These are phyloP conservation scores for Hydrangea macrophylla DNA, from an alignment of 148 eudicot genomes.

Conservation along the genomic window DNA sequence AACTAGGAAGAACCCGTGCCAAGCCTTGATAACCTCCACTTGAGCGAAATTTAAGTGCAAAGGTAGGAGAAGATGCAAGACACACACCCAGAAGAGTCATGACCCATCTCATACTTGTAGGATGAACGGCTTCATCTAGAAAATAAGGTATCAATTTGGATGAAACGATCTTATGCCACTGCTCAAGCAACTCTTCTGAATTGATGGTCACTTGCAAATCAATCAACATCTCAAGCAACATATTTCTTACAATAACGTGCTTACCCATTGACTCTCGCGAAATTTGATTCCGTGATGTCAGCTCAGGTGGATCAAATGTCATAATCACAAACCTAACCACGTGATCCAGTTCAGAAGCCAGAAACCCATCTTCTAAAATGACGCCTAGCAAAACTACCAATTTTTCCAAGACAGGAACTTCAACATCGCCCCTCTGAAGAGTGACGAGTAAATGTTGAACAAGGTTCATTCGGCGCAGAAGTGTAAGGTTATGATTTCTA, in stretches of 20 bases:
- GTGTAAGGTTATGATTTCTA: slow-evolving; percentile 89
- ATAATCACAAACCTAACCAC: slow-evolving; percentile 95
- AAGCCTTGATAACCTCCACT: slow-evolving; percentile 95
- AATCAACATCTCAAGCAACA: slow-evolving; percentile 97
- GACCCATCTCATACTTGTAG: slow-evolving; percentile 99
- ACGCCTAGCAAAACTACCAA: slow-evolving; percentile 90
- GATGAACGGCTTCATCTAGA: slow-evolving; percentile 97
- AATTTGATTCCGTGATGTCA: slow-evolving; percentile 49
- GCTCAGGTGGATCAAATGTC: slow-evolving; percentile 96
- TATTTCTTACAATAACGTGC: slow-evolving; percentile 95
- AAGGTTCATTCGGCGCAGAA: slow-evolving; percentile 82
- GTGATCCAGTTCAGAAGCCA: slow-evolving; percentile 82
- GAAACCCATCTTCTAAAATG: slow-evolving; percentile 90
- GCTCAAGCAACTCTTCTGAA: slow-evolving; percentile 88
- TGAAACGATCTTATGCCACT: slow-evolving; percentile 96
- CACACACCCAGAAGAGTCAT: slow-evolving; percentile 99
- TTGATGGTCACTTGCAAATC: slow-evolving; percentile 90
- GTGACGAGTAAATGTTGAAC: slow-evolving; percentile 96
- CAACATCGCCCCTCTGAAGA: slow-evolving; percentile 95
- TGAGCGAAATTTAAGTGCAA: slow-evolving; percentile 81
- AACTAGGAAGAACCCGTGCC: slow-evolving; percentile 81
- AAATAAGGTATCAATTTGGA: slow-evolving; percentile 83
- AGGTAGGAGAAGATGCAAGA: slow-evolving; percentile 89
- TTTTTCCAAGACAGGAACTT: slow-evolving; percentile 92
- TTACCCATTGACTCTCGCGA: slow-evolving; percentile 94